Conservation (phyloP, 1,284 basidiomycete genomes). For the Xerocomus cyaneibrunnescens region DNA sequence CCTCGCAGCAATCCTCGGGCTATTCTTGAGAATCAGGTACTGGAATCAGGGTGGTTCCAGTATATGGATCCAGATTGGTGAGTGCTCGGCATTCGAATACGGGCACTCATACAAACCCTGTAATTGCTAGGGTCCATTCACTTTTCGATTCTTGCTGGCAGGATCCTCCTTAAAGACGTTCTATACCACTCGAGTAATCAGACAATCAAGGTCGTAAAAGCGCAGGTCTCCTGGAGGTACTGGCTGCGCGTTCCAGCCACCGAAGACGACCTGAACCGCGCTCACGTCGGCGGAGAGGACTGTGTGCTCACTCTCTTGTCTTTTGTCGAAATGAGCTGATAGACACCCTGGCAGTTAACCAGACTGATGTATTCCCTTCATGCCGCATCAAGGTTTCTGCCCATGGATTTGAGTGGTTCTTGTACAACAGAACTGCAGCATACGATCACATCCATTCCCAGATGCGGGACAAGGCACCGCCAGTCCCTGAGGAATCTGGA, state of each 20-base stretch:
- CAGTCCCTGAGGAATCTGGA: conserved; percentile 27
- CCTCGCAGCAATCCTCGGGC: conserved; percentile 63
- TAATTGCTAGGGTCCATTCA: conserved; percentile 70
- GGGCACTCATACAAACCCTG: conserved; percentile 3
- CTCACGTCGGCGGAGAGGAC: conserved; percentile 50
- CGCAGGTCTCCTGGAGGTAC: conserved; percentile 86
- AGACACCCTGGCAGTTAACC: conserved; percentile 32
- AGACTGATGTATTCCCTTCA: conserved; percentile 45
- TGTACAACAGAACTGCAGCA: conserved; percentile 86
- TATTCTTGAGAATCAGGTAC: conserved; percentile 59
- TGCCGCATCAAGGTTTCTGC: conserved; percentile 79
- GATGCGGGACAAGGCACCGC: conserved; percentile 49
- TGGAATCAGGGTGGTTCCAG: conserved; percentile 73
- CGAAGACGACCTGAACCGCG: conserved; percentile 62
- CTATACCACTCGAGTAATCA: conserved; percentile 90
- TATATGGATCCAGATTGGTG: conserved; percentile 77
- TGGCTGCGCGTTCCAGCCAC: conserved; percentile 78
- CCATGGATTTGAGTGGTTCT: conserved; percentile 86
- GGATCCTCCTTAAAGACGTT: conserved; percentile 83
- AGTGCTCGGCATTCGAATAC: conserved; percentile 19
- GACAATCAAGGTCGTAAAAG: conserved; percentile 78
- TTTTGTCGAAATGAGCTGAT: conserved; percentile 4
- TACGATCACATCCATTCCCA: conserved; percentile 83
- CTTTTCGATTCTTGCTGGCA: conserved; percentile 83
- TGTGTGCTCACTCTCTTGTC: conserved; percentile 37